Base-by-base conservation (phyloP, 2,329 filamentous ascomycete species). In the Didymellaceae sp. region DNA sequence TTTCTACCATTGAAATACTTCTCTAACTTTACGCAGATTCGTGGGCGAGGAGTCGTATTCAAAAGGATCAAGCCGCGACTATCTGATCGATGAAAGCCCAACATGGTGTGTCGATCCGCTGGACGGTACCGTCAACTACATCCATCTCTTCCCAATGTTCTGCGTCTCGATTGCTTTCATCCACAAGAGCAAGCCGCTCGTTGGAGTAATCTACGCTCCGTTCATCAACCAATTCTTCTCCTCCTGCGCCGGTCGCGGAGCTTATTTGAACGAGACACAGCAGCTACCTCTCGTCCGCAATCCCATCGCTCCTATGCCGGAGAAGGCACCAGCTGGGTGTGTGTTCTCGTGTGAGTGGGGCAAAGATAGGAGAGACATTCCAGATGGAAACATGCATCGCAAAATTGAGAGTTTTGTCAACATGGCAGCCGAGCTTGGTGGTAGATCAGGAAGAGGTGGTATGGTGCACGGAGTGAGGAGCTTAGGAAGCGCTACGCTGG, bases 41-140 rank as follows among this genome's bases (percentile, higher is more conserved):
- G 79, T 91, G 28, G 88, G 89, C 54, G 89, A 92, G 73, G 89
- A 92, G 70, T 84, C 83, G 0, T 91, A 91, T 69, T 87, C 86
- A 33, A 84, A 86, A 62, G 85, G 86, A 28, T 68, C 82, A 20
- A 86, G 86, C 0, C 83, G 86, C 62, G 78, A 85, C 35, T 91
- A 91, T 65, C 80, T 91, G 5, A 85, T 91, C 54, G 76, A 75
- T 35, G 68, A 81, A 32, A 74, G 74, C 0, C 88, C 88, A 33
- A 90, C 88, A 24, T 91, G 88, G 89, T 84, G 86, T 63, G 81
- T 91, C 31, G 89, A 92, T 71, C 88, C 89, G 8, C 79, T 91
- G 21, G 88, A 91, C 65, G 88, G 87, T 33, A 91, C 89, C 3
- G 87, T 91, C 52, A 91, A 91, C 77, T 91, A 88, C 74, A 89